Evolutionary conservation across 495 filamentous ascomycete species (phyloP).

Genomic region (Hypoxylon cercidicola): DNA sequence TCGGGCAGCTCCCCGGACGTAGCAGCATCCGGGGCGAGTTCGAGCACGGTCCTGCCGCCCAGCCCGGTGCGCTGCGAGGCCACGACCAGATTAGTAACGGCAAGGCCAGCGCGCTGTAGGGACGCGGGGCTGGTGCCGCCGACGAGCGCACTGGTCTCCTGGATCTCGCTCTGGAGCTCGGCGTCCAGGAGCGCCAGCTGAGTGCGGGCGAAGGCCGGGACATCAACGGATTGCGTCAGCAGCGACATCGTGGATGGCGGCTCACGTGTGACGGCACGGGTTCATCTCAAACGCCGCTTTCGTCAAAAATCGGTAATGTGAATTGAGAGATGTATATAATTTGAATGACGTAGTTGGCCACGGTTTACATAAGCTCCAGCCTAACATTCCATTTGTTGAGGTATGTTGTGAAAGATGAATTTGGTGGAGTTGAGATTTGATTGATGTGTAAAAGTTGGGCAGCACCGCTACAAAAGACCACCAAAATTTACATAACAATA

Average conservation of each 20-base stretch:
- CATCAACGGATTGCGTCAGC: constrained; percentile 61
- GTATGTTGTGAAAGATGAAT: constrained; percentile 23
- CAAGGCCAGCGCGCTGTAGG: constrained; percentile 86
- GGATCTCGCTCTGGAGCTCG: constrained; percentile 83
- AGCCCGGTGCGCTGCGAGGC: constrained; percentile 88
- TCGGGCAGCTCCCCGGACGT: constrained; percentile 71
- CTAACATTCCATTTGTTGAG: background rate
- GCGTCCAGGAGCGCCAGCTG: constrained; percentile 80
- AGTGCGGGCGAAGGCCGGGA: constrained; percentile 77
- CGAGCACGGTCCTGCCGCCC: constrained; percentile 86
- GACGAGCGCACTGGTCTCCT: constrained; percentile 76
- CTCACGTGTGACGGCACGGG: constrained; percentile 8
- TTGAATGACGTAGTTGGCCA: background rate
- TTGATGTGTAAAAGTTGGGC: background rate
- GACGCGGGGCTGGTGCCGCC: constrained; percentile 74
- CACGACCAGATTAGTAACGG: constrained; percentile 81
- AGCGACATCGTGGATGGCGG: constrained; percentile 51
- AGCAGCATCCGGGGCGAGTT: constrained; percentile 79
- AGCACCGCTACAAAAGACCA: background rate
- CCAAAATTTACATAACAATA: constrained; percentile 2
- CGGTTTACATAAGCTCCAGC: background rate
- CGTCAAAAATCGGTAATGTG: background rate
- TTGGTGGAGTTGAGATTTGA: constrained; percentile 25
- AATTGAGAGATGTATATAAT: background rate
- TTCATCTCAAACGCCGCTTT: background rate